phyloP scores from a whole-genome alignment of 805 yeast species.

The Metschnikowia amazonensis region DNA sequence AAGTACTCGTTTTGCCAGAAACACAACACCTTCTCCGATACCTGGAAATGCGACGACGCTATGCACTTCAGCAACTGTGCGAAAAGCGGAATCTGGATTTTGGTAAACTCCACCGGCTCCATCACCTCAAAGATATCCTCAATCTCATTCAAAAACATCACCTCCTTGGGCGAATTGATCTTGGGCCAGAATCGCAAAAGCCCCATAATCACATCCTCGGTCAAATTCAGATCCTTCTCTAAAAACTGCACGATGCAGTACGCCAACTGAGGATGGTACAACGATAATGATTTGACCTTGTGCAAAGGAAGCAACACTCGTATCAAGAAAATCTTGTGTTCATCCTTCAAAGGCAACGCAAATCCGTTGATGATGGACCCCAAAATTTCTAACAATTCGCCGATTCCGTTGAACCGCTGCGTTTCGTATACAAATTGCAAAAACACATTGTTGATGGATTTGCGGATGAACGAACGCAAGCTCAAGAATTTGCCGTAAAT shows the following conservation, averaged over 20 bases:
- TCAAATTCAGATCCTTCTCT: constrained; percentile 87
- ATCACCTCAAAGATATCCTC: constrained; percentile 96
- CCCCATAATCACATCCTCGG: constrained; percentile 97
- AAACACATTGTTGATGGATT: constrained; percentile 88
- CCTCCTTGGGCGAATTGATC: constrained; percentile 89
- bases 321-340: constrained; percentile 85
- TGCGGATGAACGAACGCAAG: constrained; percentile 84
- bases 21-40: constrained; percentile 89
- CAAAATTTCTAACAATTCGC: constrained; percentile 88
- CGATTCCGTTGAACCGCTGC: constrained; percentile 91
- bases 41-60: constrained; percentile 94
- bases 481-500: constrained; percentile 93
- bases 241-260: constrained; percentile 95
- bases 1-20: constrained; percentile 95
- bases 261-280: constrained; percentile 95
- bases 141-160: constrained; percentile 91
- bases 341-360: constrained; percentile 95
- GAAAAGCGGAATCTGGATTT: constrained; percentile 88
- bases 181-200: constrained; percentile 95
- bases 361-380: constrained; percentile 97
- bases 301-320: constrained; percentile 89
- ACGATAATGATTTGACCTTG: constrained; percentile 79
- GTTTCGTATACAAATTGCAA: constrained; percentile 93
- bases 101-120: constrained; percentile 87
- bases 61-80: constrained; percentile 93